Percentiles rank a stretch among this genome's conserved stretches.
phyloP scores from a whole-genome alignment of 1,139 yeast species.

The Blastobotrys illinoisensis region DNA sequence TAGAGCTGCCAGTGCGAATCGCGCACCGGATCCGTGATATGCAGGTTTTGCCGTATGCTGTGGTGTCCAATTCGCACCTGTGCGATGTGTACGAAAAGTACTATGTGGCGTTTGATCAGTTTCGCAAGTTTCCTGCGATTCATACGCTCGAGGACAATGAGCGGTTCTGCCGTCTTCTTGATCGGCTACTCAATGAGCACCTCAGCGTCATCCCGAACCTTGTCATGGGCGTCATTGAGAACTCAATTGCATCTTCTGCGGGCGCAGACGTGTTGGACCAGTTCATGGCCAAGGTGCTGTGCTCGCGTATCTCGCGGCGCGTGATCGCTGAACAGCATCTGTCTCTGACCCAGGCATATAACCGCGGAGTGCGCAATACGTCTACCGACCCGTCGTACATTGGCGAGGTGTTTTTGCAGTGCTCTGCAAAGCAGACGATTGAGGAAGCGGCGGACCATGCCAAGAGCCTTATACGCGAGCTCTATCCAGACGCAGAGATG shows the following conservation, averaged over 20 bases:
- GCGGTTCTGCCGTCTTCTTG: conserved; percentile 58
- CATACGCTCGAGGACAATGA: conserved; percentile 67
- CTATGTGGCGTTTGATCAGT: conserved; percentile 78
- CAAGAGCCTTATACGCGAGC: conserved; percentile 33
- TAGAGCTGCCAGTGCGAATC: conserved; percentile 77
- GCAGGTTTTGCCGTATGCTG: conserved; percentile 77
- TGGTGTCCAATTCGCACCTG: conserved; percentile 78
- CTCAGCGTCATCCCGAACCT: conserved; percentile 76
- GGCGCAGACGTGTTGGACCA: conserved; percentile 61
- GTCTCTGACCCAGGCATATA: conserved; percentile 63
- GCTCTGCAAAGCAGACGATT: conserved; percentile 70
- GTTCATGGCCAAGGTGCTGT: conserved; percentile 67
- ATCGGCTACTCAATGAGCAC: conserved; percentile 64
- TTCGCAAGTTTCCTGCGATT: conserved; percentile 66
- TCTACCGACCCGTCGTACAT: conserved; percentile 52
- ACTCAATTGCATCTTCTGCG: conserved; percentile 57
- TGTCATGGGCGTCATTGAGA: conserved; percentile 89
- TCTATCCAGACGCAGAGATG: conserved; percentile 51
- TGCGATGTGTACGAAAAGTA: conserved; percentile 86
- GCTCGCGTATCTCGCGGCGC: conserved; percentile 84
- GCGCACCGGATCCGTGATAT: conserved; percentile 75
- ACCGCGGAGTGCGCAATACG: conserved; percentile 27
- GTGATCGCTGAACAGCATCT: conserved; percentile 88
- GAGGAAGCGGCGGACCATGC: conserved; percentile 50
- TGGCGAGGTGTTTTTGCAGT: conserved; percentile 79